Evolutionary conservation across 2,329 filamentous ascomycete genomes (phyloP), one percentile per base, ranked within the genome.

Genomic region (Chrysoporthe cubensis): DNA sequence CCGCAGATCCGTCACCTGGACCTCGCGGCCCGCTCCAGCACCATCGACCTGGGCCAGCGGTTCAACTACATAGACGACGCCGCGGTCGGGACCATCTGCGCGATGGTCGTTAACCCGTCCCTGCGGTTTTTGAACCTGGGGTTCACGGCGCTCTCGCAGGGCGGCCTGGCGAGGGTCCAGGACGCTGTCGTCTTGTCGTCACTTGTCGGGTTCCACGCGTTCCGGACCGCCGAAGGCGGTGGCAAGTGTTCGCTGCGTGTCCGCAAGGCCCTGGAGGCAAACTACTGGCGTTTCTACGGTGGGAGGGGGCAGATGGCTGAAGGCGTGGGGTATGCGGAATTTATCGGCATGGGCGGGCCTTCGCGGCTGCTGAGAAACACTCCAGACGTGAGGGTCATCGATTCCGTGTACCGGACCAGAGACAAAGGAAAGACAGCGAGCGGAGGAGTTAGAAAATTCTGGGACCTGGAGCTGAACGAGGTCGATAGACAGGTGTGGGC

Each of bases 1-100:
- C 34, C 62, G 9, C 46, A 2, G 37, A 34, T 57, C 62, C 62
- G 62, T 7, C 21, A 43, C 34, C 62, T 64, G n/a, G 62, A 64
- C 21, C 62, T 64, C 48, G 48, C 34, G 16, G 43, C 62, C 18
- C 62, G 62, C 48, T 64, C 56, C 46, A 64, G 46, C n/a, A 64
- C 62, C 16, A 50, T n/a, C 13, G 62, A 64, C 48, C 50, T 64
- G 46, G 62, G 62, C 62, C 62, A 64, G 48, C 62, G 62, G 6
- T 64, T 32, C 50, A 64, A 64, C n/a, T 32, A 64, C 40, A 57
- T 64, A 40, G 7, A 13, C 50, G 62, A 64, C 48, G 62, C 44
- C 16, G 62, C 62, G 4, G 13, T 46, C 16, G 32, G 7, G n/a
- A 34, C 34, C 13, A 16, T 64, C 18, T 1, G 21, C 11, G 2